Percentiles rank a stretch among this genome's conserved stretches.
These are phyloP conservation scores for Taiozyma sp. DNA, from an alignment of 1,139 yeast species.

Conservation along the genomic window DNA sequence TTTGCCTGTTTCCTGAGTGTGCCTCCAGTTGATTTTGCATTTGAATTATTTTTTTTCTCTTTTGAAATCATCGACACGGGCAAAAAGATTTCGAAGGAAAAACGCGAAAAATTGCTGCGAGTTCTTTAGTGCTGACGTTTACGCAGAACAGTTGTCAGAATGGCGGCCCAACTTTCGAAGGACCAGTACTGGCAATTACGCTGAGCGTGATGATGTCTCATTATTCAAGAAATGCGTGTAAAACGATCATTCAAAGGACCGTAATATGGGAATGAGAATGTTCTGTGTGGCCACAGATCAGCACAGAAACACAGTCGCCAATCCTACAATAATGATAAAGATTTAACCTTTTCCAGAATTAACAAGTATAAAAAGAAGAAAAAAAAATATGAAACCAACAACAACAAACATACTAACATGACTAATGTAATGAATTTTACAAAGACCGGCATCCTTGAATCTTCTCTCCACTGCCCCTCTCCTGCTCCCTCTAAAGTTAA, in stretches of 20 bases:
- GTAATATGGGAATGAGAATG: no score
- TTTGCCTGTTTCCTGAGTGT: background rate
- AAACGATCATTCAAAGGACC: no score
- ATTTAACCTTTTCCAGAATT: background rate
- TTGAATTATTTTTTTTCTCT: background rate
- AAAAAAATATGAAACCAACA: background rate
- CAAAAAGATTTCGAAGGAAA: background rate
- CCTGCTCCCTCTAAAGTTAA: background rate
- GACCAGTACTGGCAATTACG: background rate
- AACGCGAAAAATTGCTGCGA: conserved; percentile 2
- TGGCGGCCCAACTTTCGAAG: background rate
- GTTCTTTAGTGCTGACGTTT: conserved; percentile 5
- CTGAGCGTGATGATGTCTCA: background rate
- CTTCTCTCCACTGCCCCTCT: background rate
- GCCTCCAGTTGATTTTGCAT: background rate
- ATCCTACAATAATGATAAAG: background rate
- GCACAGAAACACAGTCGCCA: background rate
- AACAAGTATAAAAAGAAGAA: background rate
- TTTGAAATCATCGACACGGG: background rate
- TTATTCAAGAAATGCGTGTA: no score
- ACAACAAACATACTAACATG: background rate
- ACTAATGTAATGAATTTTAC: background rate
- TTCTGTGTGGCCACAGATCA: background rate
- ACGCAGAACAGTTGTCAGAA: background rate
- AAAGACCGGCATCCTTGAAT: background rate